phyloP scores from a whole-genome alignment of 768 basidiomycete genomes.

The Collybia nuda region DNA sequence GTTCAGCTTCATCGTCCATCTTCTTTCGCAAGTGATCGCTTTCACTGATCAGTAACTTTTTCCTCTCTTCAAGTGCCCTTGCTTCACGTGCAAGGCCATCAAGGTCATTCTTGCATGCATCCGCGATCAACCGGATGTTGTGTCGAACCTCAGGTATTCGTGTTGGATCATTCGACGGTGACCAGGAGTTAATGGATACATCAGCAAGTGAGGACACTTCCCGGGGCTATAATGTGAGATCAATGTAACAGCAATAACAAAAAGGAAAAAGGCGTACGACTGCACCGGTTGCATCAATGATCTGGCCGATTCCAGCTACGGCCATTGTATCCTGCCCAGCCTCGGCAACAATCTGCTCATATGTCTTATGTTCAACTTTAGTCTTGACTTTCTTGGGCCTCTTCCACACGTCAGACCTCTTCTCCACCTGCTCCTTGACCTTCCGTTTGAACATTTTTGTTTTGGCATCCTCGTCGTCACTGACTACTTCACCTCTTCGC shows the following conservation, averaged over 20 bases:
- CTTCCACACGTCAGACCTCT: slow-evolving; percentile 83
- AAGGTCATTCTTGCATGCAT: slow-evolving; percentile 80
- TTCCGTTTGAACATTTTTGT: slow-evolving; percentile 53
- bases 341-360: slow-evolving; percentile 92
- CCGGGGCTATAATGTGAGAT: slow-evolving; percentile 53
- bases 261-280: slow-evolving; percentile 52
- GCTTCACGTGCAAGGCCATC: slow-evolving; percentile 91
- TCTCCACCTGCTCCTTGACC: slow-evolving; percentile 51
- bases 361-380: slow-evolving; percentile 92
- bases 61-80: slow-evolving; percentile 75
- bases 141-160: slow-evolving; percentile 97
- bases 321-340: slow-evolving; percentile 60
- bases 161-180: slow-evolving; percentile 81
- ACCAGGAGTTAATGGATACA: slow-evolving; percentile 75
- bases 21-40: slow-evolving; percentile 67
- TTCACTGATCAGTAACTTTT: slow-evolving; percentile 70
- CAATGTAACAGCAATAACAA: background rate
- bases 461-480: slow-evolving; percentile 66
- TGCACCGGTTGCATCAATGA: slow-evolving; percentile 93
- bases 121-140: slow-evolving; percentile 85
- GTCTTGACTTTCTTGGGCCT: slow-evolving; percentile 81
- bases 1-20: slow-evolving; percentile 73
- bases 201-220: slow-evolving; percentile 87
- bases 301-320: slow-evolving; percentile 67
- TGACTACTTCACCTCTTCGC: slow-evolving; percentile 69